Base-by-base conservation (phyloP, 2,329 filamentous ascomycete genomes). In the Capronia coronata region DNA sequence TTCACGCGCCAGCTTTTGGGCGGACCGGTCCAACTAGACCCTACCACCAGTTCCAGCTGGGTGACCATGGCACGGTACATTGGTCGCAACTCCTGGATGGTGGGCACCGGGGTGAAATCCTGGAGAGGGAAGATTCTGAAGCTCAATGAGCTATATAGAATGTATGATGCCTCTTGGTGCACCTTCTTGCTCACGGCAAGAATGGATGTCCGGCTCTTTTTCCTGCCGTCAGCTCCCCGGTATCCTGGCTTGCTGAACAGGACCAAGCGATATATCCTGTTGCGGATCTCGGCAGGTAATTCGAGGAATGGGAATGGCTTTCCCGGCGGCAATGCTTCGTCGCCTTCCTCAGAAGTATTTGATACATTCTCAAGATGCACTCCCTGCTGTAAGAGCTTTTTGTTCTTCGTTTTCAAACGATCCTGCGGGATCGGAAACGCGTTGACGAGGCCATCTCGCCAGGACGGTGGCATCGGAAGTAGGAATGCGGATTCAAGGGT, bases 11-110 rank as follows among this genome's bases (percentile, higher is more conserved):
- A 82, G 46, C 70, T 70, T 43, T 67, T 68, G 11, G 79, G 79
- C 19, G 78, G 77, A 32, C 68, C 68, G 2, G 71, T 77, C 76
- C 79, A 82, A 47, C 77, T 78, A 2, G 76, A 77, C 0, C 79
- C 79, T 2, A 82, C 64, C 2, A 78, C 71, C 53, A 82, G 63
- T 62, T 81, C 78, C 32, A 81, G 61, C 2, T 71, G 72, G 10
- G 71, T 74, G 46, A 83, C 67, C 21, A 68, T 70, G 18, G 67
- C 64, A 22, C 75, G 71, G 64, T 82, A 78, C 47, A 66, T 70
- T 2, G 68, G 64, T 1, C 76, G 69, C 11, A 82, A 64, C 46
- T 73, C 71, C 6, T 71, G 64, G 23, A 82, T 56, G n/a, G 66
- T 66, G 10, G 69, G 69, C 48, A 65, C 61, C 22, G 62, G 62